Evolutionary conservation across 805 yeast species (phyloP), one percentile per base, ranked within the genome.

Genomic region (Yarrowia divulgata): DNA sequence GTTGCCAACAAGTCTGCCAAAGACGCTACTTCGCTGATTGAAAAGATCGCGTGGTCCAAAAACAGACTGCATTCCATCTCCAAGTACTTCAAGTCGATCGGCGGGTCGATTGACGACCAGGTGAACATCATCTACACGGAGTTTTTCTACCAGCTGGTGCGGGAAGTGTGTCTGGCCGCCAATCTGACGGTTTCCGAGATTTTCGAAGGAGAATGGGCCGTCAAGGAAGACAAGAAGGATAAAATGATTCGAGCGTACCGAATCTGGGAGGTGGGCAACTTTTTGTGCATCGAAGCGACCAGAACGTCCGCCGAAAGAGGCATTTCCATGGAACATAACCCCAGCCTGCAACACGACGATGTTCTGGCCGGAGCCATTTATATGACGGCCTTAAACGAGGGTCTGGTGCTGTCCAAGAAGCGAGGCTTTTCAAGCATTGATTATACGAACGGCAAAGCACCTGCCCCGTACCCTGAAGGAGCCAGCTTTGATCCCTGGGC

Each of bases 191-290:
- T 63, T 2, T 9, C 68, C 3, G 57, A 63, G 29, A 48, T 63
- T 8, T 63, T 63, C 29, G 68, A 63, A 18, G 57, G 57, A 37
- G 66, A 60, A 2, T 60, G 66, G 66, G 66, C 66, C n/a, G 40
- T 8, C 42, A 39, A 48, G 37, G 68, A 63, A 10, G 68, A 63
- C 37, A 63, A 63, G 32, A 48, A 63, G 39, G 68, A 48, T 48
- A 63, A 63, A 32, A 63, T 63, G 68, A 32, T 63, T 5, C 43
- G 68, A 3, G 57, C 68, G 4, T 63, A 63, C 57, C 46, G 68
- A 14, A 35, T 63, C 19, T 63, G 68, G 68, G 68, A 63, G 37
- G 16, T 63, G 1, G 68, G 68, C 32, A 63, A 63, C 48, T 63
- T 19, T 8, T 48, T 63, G 35, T 37, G 57, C 46, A 48, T 63